These are phyloP conservation scores for Neofusicoccum parvum DNA, from an alignment of 2,329 filamentous ascomycete species.

Conservation along the genomic window DNA sequence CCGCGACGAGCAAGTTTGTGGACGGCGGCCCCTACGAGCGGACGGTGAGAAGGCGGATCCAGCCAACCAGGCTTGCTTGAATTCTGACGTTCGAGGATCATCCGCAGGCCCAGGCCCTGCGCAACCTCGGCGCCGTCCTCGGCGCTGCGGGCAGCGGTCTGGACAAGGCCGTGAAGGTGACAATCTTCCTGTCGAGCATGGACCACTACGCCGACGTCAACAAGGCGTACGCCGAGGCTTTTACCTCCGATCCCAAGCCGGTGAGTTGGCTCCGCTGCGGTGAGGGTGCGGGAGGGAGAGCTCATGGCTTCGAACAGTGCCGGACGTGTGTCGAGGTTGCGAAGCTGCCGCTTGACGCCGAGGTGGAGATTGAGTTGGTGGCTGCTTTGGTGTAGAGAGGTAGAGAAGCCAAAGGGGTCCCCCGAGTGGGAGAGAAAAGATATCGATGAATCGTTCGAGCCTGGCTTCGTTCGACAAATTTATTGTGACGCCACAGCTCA, in stretches of 20 bases:
- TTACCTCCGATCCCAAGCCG: neutral
- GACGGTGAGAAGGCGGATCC: neutral
- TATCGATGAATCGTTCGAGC: no score
- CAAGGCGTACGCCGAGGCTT: neutral
- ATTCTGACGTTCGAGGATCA: neutral
- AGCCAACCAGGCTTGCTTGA: no score
- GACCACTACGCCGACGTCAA: neutral
- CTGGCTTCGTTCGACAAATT: no score
- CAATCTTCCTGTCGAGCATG: neutral
- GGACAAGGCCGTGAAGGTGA: neutral
- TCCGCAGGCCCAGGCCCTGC: neutral
- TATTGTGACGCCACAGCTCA: neutral
- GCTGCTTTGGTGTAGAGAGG: neutral
- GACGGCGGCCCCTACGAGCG: neutral
- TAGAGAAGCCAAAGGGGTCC: neutral
- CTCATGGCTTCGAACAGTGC: neutral
- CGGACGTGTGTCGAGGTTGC: neutral
- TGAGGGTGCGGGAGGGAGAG: no score
- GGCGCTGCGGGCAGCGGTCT: neutral
- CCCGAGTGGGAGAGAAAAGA: no score
- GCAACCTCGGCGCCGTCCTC: neutral
- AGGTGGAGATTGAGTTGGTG: neutral
- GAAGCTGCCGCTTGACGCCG: neutral
- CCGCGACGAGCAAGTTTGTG: neutral
- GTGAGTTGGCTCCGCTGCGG: neutral